Conservation (phyloP, 225 moss, liverwort and hornwort species). For the Bryum argenteum region DNA sequence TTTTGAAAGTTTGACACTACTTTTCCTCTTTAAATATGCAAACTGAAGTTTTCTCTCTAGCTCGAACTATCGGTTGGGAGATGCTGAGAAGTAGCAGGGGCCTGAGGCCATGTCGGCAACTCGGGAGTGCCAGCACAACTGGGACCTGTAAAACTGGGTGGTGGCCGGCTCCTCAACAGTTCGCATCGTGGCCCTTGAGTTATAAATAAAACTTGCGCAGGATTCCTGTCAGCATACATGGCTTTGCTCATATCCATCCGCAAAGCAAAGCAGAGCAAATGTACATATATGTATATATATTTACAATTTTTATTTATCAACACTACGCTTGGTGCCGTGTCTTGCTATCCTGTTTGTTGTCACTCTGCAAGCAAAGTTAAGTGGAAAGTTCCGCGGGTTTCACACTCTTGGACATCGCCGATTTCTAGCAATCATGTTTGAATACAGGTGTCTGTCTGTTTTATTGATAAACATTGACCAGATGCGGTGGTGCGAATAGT, state of each 20-base stretch:
- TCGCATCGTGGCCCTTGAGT: conserved; percentile 11
- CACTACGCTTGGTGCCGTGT: neutral
- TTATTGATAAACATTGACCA: neutral
- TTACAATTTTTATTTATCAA: no score
- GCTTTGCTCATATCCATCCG: neutral
- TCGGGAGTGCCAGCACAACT: no score
- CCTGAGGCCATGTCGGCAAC: no score
- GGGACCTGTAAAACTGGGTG: no score
- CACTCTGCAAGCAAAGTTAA: neutral
- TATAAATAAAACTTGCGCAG: neutral
- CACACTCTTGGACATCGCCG: neutral
- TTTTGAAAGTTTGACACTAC: no score
- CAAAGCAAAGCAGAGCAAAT: neutral
- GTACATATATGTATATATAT: no score
- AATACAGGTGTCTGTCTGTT: neutral
- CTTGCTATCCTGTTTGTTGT: neutral
- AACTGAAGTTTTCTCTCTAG: no score
- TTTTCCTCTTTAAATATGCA: no score
- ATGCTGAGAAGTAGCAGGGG: no score
- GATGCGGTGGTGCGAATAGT: neutral
- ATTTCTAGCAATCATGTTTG: neutral
- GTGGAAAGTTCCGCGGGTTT: conserved; percentile 2
- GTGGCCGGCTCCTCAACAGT: neutral
- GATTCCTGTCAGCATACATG: conserved; percentile 1
- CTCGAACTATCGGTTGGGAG: no score